Evolutionary conservation across 2,329 filamentous ascomycete genomes (phyloP).

Genomic region (Phialophora verrucosa): DNA sequence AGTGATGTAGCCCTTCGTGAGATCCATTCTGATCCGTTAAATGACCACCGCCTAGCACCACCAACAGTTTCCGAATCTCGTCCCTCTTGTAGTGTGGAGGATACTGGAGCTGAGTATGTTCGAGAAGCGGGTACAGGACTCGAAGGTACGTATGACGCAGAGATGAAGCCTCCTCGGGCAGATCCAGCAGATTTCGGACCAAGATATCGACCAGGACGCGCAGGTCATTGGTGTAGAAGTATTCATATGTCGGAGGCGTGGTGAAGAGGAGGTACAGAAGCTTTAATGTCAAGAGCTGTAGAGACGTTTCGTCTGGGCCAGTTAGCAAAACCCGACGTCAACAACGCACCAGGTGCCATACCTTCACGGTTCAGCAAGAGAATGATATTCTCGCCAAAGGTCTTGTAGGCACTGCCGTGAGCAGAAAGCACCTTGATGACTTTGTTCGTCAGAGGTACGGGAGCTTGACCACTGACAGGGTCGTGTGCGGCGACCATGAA

Average conservation of each 20-base stretch:
- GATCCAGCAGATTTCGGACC: conserved; percentile 92
- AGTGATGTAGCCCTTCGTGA: conserved; percentile 45
- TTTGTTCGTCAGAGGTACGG: conserved; percentile 77
- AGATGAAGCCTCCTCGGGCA: conserved; percentile 76
- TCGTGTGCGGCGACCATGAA: conserved; percentile 82
- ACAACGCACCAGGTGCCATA: conserved; percentile 35
- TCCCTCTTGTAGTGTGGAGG: conserved; percentile 90
- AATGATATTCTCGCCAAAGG: conserved; percentile 97
- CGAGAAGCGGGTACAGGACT: conserved; percentile 86
- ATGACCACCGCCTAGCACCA: conserved; percentile 72
- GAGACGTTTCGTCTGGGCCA: conserved; percentile 74
- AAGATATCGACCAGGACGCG: conserved; percentile 94
- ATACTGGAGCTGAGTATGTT: conserved; percentile 85
- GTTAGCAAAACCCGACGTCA: conserved; percentile 16
- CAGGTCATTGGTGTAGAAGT: conserved; percentile 98
- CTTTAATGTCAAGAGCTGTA: conserved; percentile 96
- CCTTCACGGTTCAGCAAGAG: conserved; percentile 90
- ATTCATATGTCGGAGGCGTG: conserved; percentile 88
- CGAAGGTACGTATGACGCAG: conserved; percentile 93
- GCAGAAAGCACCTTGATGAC: conserved; percentile 89
- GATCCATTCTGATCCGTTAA: conserved; percentile 63
- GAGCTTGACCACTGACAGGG: conserved; percentile 44
- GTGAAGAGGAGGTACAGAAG: conserved; percentile 94
- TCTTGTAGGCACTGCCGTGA: conserved; percentile 81
- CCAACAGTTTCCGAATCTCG: conserved; percentile 78